These are phyloP conservation scores for Salix brachista DNA, from an alignment of 345 rosid genomes.

Conservation along the genomic window DNA sequence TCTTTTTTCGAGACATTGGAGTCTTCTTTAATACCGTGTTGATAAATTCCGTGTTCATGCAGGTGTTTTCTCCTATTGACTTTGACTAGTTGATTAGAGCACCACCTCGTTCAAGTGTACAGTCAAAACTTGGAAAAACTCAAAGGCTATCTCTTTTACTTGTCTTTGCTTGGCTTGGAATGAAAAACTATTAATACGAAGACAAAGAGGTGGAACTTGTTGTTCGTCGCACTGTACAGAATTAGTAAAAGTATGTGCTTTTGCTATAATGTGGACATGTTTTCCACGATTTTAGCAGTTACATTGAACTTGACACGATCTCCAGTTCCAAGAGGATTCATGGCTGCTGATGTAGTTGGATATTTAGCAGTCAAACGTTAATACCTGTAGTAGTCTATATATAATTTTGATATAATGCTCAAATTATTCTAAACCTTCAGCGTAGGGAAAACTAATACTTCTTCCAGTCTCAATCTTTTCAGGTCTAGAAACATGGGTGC, in stretches of 20 bases:
- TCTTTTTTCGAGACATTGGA: no score
- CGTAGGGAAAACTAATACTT: not conserved
- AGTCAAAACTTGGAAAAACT: not conserved
- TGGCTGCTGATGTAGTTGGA: no score
- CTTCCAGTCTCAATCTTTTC: not conserved
- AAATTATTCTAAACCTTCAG: not conserved
- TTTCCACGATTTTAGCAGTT: not conserved
- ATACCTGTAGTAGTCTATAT: not conserved
- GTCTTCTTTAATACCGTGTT: not conserved
- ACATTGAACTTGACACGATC: no score
- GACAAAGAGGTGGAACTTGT: not conserved
- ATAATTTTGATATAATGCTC: not conserved
- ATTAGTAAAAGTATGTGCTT: not conserved
- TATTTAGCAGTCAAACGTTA: no score
- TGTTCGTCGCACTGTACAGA: not conserved
- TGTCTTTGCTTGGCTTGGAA: not conserved
- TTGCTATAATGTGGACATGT: not conserved
- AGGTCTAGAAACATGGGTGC: slow-evolving; percentile 30
- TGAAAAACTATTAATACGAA: not conserved
- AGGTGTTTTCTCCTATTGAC: not conserved
- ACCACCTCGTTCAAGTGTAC: no score
- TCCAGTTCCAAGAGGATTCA: no score
- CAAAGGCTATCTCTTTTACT: not conserved
- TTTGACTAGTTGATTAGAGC: not conserved
- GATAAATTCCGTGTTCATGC: not conserved